These are phyloP conservation scores for Chlorella variabilis DNA, from an alignment of 163 green algal genomes.

Conservation along the genomic window DNA sequence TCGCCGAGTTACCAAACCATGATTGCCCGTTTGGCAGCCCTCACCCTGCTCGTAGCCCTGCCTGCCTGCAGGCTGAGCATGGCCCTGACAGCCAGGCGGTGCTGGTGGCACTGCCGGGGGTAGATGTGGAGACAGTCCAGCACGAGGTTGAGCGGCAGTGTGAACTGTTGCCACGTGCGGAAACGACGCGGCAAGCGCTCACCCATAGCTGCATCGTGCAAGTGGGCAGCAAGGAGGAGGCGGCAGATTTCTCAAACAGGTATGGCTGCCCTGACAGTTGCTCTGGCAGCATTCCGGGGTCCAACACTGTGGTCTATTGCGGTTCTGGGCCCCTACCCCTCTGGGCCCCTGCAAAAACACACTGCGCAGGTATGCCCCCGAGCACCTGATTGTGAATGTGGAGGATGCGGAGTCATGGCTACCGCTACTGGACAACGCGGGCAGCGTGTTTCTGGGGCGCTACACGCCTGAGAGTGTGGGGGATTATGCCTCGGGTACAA, in stretches of 20 bases:
- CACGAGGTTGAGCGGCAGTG: slow-evolving; percentile 85
- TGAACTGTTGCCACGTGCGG: slow-evolving; percentile 84
- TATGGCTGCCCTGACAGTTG: not conserved
- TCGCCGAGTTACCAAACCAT: no score
- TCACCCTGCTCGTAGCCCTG: not conserved
- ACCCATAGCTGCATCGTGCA: slow-evolving; percentile 87
- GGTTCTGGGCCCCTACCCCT: no score
- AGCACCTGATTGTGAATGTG: slow-evolving; percentile 99
- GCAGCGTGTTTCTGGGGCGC: slow-evolving; percentile 82
- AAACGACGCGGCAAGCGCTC: slow-evolving; percentile 88
- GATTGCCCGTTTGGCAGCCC: no score
- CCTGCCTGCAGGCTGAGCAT: slow-evolving; percentile 86
- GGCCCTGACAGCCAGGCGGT: slow-evolving; percentile 96
- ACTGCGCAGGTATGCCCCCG: slow-evolving; percentile 87
- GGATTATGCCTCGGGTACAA: slow-evolving; percentile 98
- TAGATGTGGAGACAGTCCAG: slow-evolving; percentile 83
- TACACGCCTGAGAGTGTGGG: slow-evolving; percentile 98
- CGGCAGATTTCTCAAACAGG: slow-evolving; percentile 86
- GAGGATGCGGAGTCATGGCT: slow-evolving; percentile 93
- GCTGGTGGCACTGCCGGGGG: slow-evolving; percentile 90
- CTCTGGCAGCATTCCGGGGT: no score
- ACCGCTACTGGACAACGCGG: slow-evolving; percentile 87
- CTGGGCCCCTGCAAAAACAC: no score
- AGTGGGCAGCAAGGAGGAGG: slow-evolving; percentile 71
- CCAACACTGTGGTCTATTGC: no score